Evolutionary conservation across 768 basidiomycete genomes (phyloP), one percentile per base, ranked within the genome.

Genomic region (Hemileccinum impolitum): DNA sequence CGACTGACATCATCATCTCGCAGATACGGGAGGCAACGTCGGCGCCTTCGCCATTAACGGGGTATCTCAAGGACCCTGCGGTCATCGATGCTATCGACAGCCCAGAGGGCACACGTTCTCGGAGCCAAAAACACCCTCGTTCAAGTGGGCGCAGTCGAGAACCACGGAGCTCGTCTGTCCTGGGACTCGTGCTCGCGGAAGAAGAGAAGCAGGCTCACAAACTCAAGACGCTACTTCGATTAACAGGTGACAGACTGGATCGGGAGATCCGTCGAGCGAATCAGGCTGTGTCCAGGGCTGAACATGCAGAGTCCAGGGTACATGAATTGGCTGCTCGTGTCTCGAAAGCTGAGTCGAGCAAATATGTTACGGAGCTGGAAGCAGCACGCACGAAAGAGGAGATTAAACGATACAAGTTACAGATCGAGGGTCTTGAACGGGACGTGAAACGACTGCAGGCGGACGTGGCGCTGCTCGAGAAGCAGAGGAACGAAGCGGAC

Each of bases 181-280:
- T 74, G 45, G 72, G 72, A 3, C 59, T 79, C 12, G 70, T 76
- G 23, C 66, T 76, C 23, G 72, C 76, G 53, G 61, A 83, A 50
- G 81, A 83, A 62, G 81, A 84, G 61, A 73, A 75, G 46, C 79
- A 81, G 55, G 71, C 72, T n/a, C 71, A 72, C 47, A 73, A 76
- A 48, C 72, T 83, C 52, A 83, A 81, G 60, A 70, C 72, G 25
- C 58, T 80, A 21, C 72, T 85, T 19, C 72, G 75, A 45, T 66
- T 64, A 39, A 74, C 82, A 5, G 73, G 74, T 17, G 79, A 81
- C 45, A 72, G 75, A 41, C 70, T 87, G 34, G 78, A 84, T 57
- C 67, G 73, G 40, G 82, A 84, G 68, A 76, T 73, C 45, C 73
- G 74, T 23, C 69, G 79, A 40, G 79, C 76, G n/a, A 76, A 78